Evolutionary conservation across 2,329 filamentous ascomycete species (phyloP).

Genomic region (Colletotrichum cuscutae): DNA sequence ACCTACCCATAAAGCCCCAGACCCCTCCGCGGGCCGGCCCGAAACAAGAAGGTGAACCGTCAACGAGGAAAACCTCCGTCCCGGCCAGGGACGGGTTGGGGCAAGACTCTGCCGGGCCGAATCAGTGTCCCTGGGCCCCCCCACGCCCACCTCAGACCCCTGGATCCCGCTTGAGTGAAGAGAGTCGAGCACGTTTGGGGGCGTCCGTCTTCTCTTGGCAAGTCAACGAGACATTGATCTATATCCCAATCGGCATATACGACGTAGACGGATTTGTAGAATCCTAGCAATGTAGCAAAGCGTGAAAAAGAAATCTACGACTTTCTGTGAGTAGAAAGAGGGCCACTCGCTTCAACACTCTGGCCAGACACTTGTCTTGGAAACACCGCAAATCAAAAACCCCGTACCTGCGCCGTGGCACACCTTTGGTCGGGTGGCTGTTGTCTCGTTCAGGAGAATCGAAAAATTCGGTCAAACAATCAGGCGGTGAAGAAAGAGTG

Average conservation of each 20-base stretch:
- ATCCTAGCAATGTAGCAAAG: neutral
- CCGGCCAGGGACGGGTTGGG: neutral
- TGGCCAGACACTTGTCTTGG: conserved; percentile 9
- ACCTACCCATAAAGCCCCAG: neutral
- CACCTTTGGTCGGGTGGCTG: neutral
- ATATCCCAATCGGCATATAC: neutral
- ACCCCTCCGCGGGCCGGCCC: neutral
- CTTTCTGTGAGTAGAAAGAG: neutral
- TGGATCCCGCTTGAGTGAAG: neutral
- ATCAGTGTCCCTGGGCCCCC: neutral
- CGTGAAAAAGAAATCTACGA: neutral
- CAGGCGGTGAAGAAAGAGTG: conserved; percentile 22
- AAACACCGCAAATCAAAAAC: neutral
- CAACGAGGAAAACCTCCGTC: neutral
- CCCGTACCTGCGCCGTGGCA: neutral
- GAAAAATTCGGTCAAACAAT: conserved; percentile 21
- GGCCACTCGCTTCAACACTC: neutral
- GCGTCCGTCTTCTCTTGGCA: neutral
- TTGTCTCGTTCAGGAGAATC: conserved; percentile 10
- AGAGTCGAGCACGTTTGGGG: neutral
- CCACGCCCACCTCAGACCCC: neutral
- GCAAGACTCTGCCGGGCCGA: neutral
- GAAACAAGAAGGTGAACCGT: neutral
- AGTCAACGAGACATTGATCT: neutral
- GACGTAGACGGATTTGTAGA: neutral